Evolutionary conservation across 306 rosid species (phyloP).

Genomic region (barrel medic (Medicago truncatula)): DNA sequence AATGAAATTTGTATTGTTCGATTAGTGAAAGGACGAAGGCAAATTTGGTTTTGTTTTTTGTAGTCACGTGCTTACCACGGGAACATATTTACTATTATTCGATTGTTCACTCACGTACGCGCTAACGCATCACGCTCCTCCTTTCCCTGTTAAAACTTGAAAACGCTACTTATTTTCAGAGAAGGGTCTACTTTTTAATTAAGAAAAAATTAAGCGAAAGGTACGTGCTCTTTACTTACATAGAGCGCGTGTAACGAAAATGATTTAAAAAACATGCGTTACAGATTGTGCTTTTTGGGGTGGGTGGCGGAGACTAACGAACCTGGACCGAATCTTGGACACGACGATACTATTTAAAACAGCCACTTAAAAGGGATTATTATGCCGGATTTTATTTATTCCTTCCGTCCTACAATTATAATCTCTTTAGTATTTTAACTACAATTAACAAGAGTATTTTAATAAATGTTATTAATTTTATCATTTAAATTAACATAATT

Average conservation of each 20-base stretch:
- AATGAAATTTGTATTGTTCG: conserved; percentile 2
- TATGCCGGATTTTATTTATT: too few species aligned
- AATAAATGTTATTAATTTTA: too few species aligned
- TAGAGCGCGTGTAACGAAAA: conserved; percentile 7
- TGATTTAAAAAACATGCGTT: not conserved
- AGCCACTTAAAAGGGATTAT: too few species aligned
- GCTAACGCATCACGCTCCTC: conserved; percentile 17
- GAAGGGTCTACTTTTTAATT: too few species aligned
- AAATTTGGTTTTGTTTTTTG: conserved; percentile 13
- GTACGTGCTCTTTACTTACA: not conserved
- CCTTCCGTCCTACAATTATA: too few species aligned
- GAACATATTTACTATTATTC: not conserved
- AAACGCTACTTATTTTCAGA: too few species aligned
- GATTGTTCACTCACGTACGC: conserved; percentile 23
- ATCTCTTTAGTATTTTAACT: too few species aligned
- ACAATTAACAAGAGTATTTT: too few species aligned
- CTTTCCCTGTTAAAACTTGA: too few species aligned
- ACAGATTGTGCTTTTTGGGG: not conserved
- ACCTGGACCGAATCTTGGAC: conserved; percentile 22
- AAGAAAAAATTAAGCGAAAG: too few species aligned
- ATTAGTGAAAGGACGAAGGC: not conserved
- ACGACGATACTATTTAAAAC: too few species aligned
- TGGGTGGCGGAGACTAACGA: not conserved
- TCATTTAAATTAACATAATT: too few species aligned
- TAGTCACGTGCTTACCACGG: conserved; percentile 53